phyloP scores from a whole-genome alignment of 805 yeast genomes.

The Ogataea ganodermae region DNA sequence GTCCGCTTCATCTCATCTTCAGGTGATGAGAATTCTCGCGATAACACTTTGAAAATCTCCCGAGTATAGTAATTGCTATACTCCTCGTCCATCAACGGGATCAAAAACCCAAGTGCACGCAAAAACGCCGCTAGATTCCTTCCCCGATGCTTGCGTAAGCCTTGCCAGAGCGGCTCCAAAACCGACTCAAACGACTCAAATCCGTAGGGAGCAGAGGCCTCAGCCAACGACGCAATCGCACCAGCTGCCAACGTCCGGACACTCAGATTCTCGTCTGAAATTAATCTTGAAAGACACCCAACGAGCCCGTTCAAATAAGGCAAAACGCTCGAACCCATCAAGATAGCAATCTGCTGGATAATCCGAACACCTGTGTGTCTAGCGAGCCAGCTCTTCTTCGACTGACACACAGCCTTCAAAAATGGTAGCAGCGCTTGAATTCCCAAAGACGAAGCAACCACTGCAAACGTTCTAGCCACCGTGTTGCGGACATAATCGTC shows the following conservation, averaged over 20 bases:
- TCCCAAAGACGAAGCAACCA: constrained; percentile 80
- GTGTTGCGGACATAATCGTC: constrained; percentile 81
- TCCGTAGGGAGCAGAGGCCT: constrained; percentile 83
- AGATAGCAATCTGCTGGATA: constrained; percentile 71
- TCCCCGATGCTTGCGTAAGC: constrained; percentile 76
- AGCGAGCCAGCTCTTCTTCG: constrained; percentile 78
- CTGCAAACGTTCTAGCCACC: constrained; percentile 79
- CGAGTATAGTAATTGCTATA: constrained; percentile 75
- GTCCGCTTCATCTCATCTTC: constrained; percentile 86
- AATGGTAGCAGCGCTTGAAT: constrained; percentile 74
- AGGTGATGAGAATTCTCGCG: constrained; percentile 75
- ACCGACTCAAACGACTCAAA: constrained; percentile 79
- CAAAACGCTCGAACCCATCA: constrained; percentile 69
- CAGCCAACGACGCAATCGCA: constrained; percentile 75
- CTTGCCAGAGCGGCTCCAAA: constrained; percentile 79
- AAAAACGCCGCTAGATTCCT: constrained; percentile 72
- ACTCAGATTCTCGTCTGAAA: constrained; percentile 67
- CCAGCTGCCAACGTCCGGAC: constrained; percentile 72
- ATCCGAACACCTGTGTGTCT: constrained; percentile 80
- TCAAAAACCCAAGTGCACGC: constrained; percentile 73
- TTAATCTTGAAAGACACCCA: constrained; percentile 55
- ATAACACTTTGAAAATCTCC: constrained; percentile 66
- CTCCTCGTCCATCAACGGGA: constrained; percentile 86
- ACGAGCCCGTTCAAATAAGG: constrained; percentile 73
- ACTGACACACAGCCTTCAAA: constrained; percentile 72